phyloP scores from a whole-genome alignment of 2,329 filamentous ascomycete species.

The Metarhizium sp. region DNA sequence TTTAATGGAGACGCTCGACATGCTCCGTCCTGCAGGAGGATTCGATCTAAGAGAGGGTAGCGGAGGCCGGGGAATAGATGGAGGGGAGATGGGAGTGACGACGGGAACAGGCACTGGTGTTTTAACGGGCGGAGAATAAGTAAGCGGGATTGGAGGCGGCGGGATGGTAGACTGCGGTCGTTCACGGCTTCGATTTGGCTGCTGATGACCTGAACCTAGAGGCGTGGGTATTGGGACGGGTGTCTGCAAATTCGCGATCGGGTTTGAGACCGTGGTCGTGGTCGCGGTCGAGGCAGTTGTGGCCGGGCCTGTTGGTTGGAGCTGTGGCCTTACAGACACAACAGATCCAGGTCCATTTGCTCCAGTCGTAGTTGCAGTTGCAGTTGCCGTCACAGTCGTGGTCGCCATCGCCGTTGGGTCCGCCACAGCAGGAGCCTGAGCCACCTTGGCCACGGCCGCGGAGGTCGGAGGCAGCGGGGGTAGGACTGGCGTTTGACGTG shows the following conservation, averaged over 20 bases:
- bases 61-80: not conserved
- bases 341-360: not conserved
- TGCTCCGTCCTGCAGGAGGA: conserved; percentile 1
- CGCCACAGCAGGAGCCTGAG: conserved; percentile 5
- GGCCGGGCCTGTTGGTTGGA: conserved; percentile 1
- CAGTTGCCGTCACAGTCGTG: not conserved
- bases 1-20: conserved; percentile 8
- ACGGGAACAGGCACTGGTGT: conserved; percentile 1
- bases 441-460: conserved; percentile 1
- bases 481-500: conserved; percentile 28
- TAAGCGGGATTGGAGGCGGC: conserved; percentile 1
- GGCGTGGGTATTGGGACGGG: conserved; percentile 9
- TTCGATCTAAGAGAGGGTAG: not conserved
- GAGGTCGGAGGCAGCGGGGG: conserved; percentile 17
- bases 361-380: too few relatives aligned
- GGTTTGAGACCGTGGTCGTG: conserved; percentile 1
- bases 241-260: conserved; percentile 10
- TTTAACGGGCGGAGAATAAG: conserved; percentile 2
- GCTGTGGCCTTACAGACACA: not conserved
- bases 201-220: conserved; percentile 6
- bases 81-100: conserved; percentile 1
- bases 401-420: not conserved
- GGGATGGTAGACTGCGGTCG: conserved; percentile 6
- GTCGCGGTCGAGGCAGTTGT: conserved; percentile 5
- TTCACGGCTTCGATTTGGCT: conserved; percentile 13